Conservation (phyloP, 2,329 filamentous ascomycete genomes). For the Hirsutella rhossiliensis region DNA sequence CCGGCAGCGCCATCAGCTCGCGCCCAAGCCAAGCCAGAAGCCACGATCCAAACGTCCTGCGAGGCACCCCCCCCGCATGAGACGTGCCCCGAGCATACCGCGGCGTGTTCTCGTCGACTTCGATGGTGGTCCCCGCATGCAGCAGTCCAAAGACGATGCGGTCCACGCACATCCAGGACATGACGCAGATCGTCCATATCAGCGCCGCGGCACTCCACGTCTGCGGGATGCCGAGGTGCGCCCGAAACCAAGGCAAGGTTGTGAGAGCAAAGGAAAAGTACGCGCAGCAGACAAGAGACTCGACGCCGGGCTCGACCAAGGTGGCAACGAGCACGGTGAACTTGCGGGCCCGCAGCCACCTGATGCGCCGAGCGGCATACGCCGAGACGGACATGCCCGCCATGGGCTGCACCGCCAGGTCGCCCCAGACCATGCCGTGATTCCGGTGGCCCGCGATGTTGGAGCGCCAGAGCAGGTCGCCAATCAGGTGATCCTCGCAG, state of each 20-base stretch:
- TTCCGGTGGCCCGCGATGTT: slow-evolving; percentile 54
- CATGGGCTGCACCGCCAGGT: slow-evolving; percentile 84
- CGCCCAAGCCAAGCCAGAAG: slow-evolving; percentile 72
- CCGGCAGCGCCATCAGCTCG: slow-evolving; percentile 70
- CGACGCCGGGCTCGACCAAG: slow-evolving; percentile 83
- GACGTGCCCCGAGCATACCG: slow-evolving; percentile 48
- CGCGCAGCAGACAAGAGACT: slow-evolving; percentile 71
- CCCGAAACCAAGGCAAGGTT: slow-evolving; percentile 52
- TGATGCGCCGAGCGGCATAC: slow-evolving; percentile 69
- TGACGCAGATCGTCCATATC: slow-evolving; percentile 55
- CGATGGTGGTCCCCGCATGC: slow-evolving; percentile 60
- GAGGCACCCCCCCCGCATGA: slow-evolving; percentile 23
- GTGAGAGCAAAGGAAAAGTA: slow-evolving; percentile 73
- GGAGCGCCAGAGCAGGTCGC: slow-evolving; percentile 79
- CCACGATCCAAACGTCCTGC: slow-evolving; percentile 58
- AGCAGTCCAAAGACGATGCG: slow-evolving; percentile 61
- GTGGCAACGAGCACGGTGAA: slow-evolving; percentile 87
- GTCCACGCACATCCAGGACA: slow-evolving; percentile 64
- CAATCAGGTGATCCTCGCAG: slow-evolving; percentile 94
- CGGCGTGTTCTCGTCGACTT: slow-evolving; percentile 61
- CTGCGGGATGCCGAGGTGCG: slow-evolving; percentile 37
- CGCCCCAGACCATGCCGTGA: slow-evolving; percentile 74
- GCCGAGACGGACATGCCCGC: slow-evolving; percentile 64
- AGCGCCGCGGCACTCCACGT: slow-evolving; percentile 56
- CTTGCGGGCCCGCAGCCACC: slow-evolving; percentile 89